A percentile compares a stretch with the other conserved stretches of the same genome.
Conservation (phyloP, 2,329 filamentous ascomycete genomes). For the Claviceps sorghi region DNA sequence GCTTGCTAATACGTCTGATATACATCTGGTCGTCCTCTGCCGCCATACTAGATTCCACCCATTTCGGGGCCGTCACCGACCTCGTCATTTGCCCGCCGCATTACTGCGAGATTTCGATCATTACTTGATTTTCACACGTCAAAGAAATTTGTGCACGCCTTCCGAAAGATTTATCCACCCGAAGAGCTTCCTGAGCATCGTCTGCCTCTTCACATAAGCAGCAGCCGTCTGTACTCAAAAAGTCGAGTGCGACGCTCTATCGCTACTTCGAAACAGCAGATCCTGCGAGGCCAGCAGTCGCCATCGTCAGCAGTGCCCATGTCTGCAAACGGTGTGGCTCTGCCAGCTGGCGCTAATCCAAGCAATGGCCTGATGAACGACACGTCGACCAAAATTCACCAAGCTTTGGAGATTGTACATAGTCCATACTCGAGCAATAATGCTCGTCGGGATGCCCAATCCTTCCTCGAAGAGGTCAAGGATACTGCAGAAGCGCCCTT, state of each 20-base stretch:
- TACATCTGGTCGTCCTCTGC: neutral
- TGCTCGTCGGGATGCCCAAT: constrained; percentile 65
- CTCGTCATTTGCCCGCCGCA: neutral
- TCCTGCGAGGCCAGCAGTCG: neutral
- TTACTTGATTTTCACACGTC: neutral
- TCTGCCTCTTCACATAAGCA: neutral
- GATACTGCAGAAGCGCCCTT: constrained; percentile 62
- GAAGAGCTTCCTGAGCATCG: neutral
- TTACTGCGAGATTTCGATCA: neutral
- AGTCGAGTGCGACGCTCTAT: neutral
- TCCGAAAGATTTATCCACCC: neutral
- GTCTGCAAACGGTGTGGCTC: constrained; percentile 23
- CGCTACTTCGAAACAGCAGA: neutral
- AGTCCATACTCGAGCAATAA: constrained; percentile 67
- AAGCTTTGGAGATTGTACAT: constrained; percentile 80
- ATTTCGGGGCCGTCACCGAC: neutral
- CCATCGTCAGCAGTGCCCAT: constrained; percentile 11
- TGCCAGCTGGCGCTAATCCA: constrained; percentile 17
- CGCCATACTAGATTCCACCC: neutral
- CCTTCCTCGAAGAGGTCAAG: constrained; percentile 78
- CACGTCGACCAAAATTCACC: constrained; percentile 55
- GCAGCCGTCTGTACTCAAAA: neutral
- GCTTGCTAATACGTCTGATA: neutral
- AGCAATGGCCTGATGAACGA: constrained; percentile 25
- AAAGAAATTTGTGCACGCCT: neutral